These are phyloP conservation scores for Macrolepiota dolichaula DNA, from an alignment of 768 basidiomycete genomes.

Conservation along the genomic window DNA sequence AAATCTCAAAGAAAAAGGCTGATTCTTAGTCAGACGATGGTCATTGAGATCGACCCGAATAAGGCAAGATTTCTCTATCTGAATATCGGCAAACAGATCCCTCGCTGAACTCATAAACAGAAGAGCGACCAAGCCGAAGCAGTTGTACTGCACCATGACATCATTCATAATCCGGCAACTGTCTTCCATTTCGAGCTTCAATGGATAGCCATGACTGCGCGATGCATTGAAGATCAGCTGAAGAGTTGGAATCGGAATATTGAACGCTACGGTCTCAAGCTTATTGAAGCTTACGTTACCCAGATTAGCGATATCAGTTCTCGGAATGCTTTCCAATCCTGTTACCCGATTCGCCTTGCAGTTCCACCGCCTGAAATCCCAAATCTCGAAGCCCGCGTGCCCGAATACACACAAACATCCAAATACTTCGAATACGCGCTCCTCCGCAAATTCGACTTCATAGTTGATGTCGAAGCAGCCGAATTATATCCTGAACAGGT, in stretches of 20 bases:
- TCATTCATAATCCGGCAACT: slow-evolving; percentile 92
- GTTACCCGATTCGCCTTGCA: slow-evolving; percentile 77
- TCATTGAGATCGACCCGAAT: slow-evolving; percentile 80
- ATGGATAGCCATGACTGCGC: slow-evolving; percentile 94
- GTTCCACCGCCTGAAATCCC: slow-evolving; percentile 69
- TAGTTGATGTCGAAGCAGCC: slow-evolving; percentile 79
- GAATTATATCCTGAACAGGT: slow-evolving; percentile 75
- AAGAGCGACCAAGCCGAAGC: slow-evolving; percentile 86
- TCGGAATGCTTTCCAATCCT: slow-evolving; percentile 89
- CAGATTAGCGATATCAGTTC: slow-evolving; percentile 86
- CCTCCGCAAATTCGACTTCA: slow-evolving; percentile 74
- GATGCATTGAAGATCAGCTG: slow-evolving; percentile 85
- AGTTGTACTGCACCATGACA: slow-evolving; percentile 87
- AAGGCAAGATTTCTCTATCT: slow-evolving; percentile 42
- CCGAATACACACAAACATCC: slow-evolving; percentile 59
- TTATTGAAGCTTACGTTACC: slow-evolving; percentile 91
- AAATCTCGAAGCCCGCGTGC: slow-evolving; percentile 63
- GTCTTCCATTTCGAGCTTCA: slow-evolving; percentile 97
- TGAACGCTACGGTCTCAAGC: slow-evolving; percentile 84
- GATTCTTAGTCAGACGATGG: slow-evolving; percentile 84
- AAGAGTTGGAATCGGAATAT: slow-evolving; percentile 79
- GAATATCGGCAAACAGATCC: not conserved
- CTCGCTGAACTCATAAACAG: slow-evolving; percentile 29
- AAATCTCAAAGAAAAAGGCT: slow-evolving; percentile 48
- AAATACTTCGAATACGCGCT: slow-evolving; percentile 83